Evolutionary conservation across 2,329 filamentous ascomycete species (phyloP).

Genomic region (Colletotrichum paranaense): DNA sequence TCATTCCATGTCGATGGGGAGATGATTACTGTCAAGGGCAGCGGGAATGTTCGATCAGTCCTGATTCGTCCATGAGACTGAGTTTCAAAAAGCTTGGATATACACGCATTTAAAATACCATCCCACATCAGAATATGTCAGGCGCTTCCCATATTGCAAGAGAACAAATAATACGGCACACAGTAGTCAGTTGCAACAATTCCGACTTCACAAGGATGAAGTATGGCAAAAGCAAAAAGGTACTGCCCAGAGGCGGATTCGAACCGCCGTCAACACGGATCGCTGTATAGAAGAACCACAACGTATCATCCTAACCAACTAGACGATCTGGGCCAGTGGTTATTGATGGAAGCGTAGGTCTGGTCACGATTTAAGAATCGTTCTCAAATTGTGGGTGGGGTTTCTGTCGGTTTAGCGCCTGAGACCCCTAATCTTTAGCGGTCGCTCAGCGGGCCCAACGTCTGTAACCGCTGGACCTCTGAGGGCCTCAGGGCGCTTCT

Average conservation of each 20-base stretch:
- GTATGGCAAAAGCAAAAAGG: background rate
- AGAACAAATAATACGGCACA: too few species aligned
- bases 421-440: background rate
- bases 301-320: constrained; percentile 38
- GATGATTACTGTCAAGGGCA: constrained; percentile 50
- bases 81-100: background rate
- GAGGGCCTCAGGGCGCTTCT: too few species aligned
- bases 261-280: constrained; percentile 37
- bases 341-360: rapidly evolving
- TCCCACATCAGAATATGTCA: background rate
- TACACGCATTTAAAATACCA: background rate
- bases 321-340: constrained; percentile 33
- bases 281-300: constrained; percentile 33
- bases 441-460: too few species aligned
- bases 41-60: constrained; percentile 60
- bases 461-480: background rate
- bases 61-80: constrained; percentile 36
- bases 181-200: too few species aligned
- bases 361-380: background rate
- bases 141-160: background rate
- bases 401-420: background rate
- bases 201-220: too few species aligned
- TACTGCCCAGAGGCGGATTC: constrained; percentile 36
- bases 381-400: rapidly evolving
- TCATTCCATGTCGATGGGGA: constrained; percentile 39